Evolutionary conservation across 352 stramenopile species (phyloP), one percentile per base, ranked within the genome.

Genomic region (Pythium phragmitis): DNA sequence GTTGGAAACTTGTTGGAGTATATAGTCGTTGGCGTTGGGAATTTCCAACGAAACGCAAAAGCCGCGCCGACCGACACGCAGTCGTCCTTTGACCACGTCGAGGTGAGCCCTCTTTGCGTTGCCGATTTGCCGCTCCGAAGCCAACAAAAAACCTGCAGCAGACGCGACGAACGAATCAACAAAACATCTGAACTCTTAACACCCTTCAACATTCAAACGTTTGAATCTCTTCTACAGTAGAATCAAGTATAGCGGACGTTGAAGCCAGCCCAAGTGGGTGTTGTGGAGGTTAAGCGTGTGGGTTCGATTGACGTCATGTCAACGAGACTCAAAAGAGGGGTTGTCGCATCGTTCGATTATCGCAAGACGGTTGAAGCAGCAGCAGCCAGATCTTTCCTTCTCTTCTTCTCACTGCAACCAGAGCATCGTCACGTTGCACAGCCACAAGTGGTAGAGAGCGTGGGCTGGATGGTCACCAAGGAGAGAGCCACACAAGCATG

Each of bases 131-230:
- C 21, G 21, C 48, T 42, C 28, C 46, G 26, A 56, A 14, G 26
- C 33, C 49, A 56, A 56, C 49, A 37, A 42, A 30, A 30, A 37
- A 4, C 49, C 13, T 19, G n/a, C 16, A 30, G 34, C 60, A 67
- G 60, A 67, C 60, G 52, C 37, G 60, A 46, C 60, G 48, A 46
- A 12, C 33, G 33, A 53, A 57, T 36, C 11, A 51, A 51, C 51
- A 34, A 21, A 57, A 21, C 41, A 34, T 17, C 51, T 30, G 17
- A 42, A 23, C 23, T 5, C 21, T 61, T 65, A 70, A 70, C 63
- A 50, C 17, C 63, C 49, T 19, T 56, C 19, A 72, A 67, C 65
- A 1, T 72, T 67, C 65, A 72, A 67, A 72, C 13, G 23, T 72
- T 72, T 60, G 56, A 72, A 67, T 61, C 21, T 11, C 7, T n/a